phyloP scores from a whole-genome alignment of 1,284 basidiomycete genomes.

The Peniophora sp. region DNA sequence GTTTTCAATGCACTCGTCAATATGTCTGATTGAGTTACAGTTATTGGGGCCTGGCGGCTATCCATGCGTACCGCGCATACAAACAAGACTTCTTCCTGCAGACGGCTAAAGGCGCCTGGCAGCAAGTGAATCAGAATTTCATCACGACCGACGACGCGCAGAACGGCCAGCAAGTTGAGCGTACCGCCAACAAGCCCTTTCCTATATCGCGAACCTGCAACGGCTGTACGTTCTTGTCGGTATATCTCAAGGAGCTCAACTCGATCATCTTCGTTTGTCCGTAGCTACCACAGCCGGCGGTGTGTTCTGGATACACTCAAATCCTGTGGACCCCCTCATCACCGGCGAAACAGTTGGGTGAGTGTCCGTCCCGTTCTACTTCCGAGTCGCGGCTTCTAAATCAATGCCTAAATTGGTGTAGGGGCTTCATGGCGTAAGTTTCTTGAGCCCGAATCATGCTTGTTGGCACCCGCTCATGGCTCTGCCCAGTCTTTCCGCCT shows the following conservation, averaged over 20 bases:
- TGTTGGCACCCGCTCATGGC: neutral
- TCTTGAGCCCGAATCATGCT: neutral
- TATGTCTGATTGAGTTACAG: neutral
- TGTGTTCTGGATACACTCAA: neutral
- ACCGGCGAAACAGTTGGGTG: neutral
- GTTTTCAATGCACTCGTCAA: too few species aligned
- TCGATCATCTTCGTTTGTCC: too few species aligned
- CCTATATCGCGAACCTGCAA: neutral
- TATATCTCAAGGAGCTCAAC: neutral
- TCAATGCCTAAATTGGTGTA: neutral
- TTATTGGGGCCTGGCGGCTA: neutral
- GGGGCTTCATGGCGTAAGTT: neutral
- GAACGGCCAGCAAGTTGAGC: neutral
- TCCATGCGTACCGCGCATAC: neutral
- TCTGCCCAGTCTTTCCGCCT: neutral
- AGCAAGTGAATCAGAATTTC: neutral
- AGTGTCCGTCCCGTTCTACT: neutral
- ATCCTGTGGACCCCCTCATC: neutral
- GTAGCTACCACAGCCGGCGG: neutral
- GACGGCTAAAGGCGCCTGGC: neutral
- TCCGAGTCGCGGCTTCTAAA: neutral
- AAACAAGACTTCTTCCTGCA: neutral
- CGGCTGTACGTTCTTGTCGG: constrained; percentile 1
- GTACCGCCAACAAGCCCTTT: neutral
- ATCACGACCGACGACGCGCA: neutral